A percentile compares a stretch with the other conserved stretches of the same genome.
These are phyloP conservation scores for Pseudognaphalium luteoalbum DNA, from an alignment of 129 eudicot genomes.

Conservation along the genomic window DNA sequence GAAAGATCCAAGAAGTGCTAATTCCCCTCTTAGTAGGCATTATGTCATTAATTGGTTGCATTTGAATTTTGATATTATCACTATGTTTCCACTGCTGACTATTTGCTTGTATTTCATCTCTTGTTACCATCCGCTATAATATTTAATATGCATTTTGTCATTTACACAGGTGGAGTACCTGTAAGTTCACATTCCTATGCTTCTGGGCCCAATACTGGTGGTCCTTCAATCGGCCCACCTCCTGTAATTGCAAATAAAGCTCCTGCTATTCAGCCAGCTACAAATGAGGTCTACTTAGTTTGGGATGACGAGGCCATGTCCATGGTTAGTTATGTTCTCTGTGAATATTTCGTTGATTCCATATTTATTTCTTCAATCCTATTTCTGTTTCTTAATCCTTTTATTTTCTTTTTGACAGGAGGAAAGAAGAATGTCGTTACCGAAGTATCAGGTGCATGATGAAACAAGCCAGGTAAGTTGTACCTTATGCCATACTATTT, in stretches of 20 bases:
- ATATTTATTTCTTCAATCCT: background rate
- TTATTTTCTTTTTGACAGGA: constrained; percentile 50
- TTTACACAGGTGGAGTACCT: constrained; percentile 43
- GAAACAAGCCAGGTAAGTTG: constrained; percentile 99
- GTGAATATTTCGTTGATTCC: background rate
- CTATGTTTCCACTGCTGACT: background rate
- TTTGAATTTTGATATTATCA: background rate
- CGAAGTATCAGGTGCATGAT: constrained; percentile 99
- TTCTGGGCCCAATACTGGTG: constrained; percentile 97
- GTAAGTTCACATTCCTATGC: constrained; percentile 84
- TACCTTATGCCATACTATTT: constrained; percentile 37
- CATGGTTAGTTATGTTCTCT: constrained; percentile 56
- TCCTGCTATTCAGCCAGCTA: constrained; percentile 73
- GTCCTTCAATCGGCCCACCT: constrained; percentile 98
- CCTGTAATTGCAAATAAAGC: constrained; percentile 92
- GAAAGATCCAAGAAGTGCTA: background rate
- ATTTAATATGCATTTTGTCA: constrained; percentile 4
- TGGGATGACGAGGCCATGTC: constrained; percentile 99
- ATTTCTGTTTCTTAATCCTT: constrained; percentile 1
- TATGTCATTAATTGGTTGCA: background rate
- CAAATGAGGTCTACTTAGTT: constrained; percentile 91
- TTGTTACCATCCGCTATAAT: background rate
- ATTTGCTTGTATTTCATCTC: background rate
- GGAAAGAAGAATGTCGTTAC: constrained; percentile 96
- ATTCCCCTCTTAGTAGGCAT: background rate